These are phyloP conservation scores for Xanthoparmelia taractica DNA, from an alignment of 495 filamentous ascomycete species.

Conservation along the genomic window DNA sequence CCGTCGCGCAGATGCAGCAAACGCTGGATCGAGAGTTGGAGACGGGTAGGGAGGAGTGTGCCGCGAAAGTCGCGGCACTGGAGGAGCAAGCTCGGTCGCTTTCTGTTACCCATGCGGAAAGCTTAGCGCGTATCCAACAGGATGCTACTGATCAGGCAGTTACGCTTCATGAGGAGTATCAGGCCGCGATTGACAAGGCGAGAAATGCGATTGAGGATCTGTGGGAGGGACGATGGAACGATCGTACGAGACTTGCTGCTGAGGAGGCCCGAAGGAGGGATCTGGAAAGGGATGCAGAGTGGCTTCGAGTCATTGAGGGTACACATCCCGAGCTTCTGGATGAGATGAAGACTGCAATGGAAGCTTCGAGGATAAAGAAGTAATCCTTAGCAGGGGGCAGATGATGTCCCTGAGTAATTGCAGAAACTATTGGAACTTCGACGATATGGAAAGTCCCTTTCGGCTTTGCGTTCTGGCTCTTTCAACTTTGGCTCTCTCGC, in stretches of 20 bases:
- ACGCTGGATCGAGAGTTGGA: conserved; percentile 16
- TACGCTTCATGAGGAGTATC: conserved; percentile 8
- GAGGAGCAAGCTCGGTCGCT: neutral
- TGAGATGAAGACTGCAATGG: conserved; percentile 14
- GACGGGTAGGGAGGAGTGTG: conserved; percentile 7
- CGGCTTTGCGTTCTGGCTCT: too few species aligned
- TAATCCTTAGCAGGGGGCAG: neutral
- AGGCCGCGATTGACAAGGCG: conserved; percentile 23
- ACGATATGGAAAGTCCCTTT: too few species aligned
- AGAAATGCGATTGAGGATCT: conserved; percentile 30
- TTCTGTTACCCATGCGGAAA: neutral
- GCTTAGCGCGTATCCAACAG: conserved; percentile 6
- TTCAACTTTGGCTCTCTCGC: too few species aligned
- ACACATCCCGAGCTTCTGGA: conserved; percentile 23
- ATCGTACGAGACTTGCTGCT: conserved; percentile 24
- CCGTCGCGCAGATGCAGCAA: conserved; percentile 4
- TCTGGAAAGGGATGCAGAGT: conserved; percentile 26
- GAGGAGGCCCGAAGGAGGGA: conserved; percentile 24
- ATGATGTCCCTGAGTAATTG: too few species aligned
- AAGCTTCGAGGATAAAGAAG: neutral
- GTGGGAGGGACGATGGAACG: conserved; percentile 31
- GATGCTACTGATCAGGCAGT: conserved; percentile 7
- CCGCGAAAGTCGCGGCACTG: neutral
- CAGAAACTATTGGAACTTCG: neutral
- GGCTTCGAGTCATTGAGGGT: conserved; percentile 22